These are phyloP conservation scores for Cercospora zeina DNA, from an alignment of 2,329 filamentous ascomycete genomes.

Conservation along the genomic window DNA sequence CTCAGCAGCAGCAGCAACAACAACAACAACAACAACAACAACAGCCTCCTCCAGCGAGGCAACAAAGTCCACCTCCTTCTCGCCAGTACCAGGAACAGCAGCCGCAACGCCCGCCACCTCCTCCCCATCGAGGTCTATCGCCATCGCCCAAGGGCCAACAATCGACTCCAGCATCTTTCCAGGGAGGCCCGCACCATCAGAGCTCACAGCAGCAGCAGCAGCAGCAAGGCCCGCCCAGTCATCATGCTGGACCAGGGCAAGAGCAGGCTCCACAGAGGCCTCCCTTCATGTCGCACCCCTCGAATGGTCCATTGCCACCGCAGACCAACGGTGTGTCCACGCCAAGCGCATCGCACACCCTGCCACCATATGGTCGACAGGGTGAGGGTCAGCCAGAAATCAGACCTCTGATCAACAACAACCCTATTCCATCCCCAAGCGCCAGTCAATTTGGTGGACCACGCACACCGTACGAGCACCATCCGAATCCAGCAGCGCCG, in stretches of 20 bases:
- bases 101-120: constrained; percentile 46
- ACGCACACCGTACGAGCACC: constrained; percentile 76
- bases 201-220: constrained; percentile 46
- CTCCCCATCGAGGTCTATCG: constrained; percentile 56
- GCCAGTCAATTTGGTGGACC: constrained; percentile 70
- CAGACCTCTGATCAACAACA: constrained; percentile 74
- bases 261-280: constrained; percentile 30
- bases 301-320: constrained; percentile 31
- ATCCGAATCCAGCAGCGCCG: constrained; percentile 61
- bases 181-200: constrained; percentile 48
- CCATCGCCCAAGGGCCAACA: constrained; percentile 62
- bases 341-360: constrained; percentile 47
- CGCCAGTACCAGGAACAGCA: constrained; percentile 50
- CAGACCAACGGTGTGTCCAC: constrained; percentile 46
- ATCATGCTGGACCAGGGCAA: constrained; percentile 42
- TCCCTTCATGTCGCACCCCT: constrained; percentile 30
- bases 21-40: constrained; percentile 23
- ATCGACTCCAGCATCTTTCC: constrained; percentile 56
- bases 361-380: constrained; percentile 67
- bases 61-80: constrained; percentile 57
- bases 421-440: constrained; percentile 70
- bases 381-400: constrained; percentile 75
- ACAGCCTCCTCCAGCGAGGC: constrained; percentile 25
- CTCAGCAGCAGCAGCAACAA: constrained; percentile 45
- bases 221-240: constrained; percentile 51